Evolutionary conservation across 1,284 basidiomycete genomes (phyloP).

Genomic region (Phellopilus nigrolimitatus): DNA sequence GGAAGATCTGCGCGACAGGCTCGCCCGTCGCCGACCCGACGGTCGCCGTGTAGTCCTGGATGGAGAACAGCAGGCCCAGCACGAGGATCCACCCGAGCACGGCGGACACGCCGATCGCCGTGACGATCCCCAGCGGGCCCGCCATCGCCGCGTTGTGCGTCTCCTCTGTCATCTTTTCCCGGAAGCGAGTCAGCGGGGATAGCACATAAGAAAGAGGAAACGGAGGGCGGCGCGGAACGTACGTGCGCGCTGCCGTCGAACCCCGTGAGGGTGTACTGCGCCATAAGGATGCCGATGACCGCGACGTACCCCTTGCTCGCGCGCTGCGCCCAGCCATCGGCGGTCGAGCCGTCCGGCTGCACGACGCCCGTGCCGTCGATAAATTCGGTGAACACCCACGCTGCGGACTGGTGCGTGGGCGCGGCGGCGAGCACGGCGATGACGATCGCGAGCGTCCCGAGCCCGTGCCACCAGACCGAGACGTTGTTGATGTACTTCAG

Average conservation of each 20-base stretch:
- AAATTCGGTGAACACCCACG: slow-evolving; percentile 67
- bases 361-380: slow-evolving; percentile 59
- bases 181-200: not conserved
- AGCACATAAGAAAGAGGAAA: not conserved
- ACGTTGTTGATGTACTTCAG: slow-evolving; percentile 66
- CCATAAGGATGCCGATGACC: slow-evolving; percentile 65
- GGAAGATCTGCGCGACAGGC: slow-evolving; percentile 71
- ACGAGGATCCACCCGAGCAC: slow-evolving; percentile 70
- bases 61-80: slow-evolving; percentile 67
- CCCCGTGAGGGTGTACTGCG: slow-evolving; percentile 67
- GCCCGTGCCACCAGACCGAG: slow-evolving; percentile 68
- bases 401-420: slow-evolving; percentile 59
- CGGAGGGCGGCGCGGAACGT: slow-evolving; percentile 25
- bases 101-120: slow-evolving; percentile 73
- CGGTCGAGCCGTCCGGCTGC: slow-evolving; percentile 32
- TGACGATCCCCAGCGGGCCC: slow-evolving; percentile 60
- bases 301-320: slow-evolving; percentile 68
- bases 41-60: slow-evolving; percentile 61
- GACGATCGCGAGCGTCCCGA: slow-evolving; percentile 61
- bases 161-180: slow-evolving; percentile 67
- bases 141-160: slow-evolving; percentile 69
- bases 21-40: slow-evolving; percentile 51
- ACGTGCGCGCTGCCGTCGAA: slow-evolving; percentile 71
- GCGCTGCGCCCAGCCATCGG: slow-evolving; percentile 56
- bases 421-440: slow-evolving; percentile 67